Evolutionary conservation across 2,329 filamentous ascomycete species (phyloP).

Genomic region (Pseudogymnoascus sp.): DNA sequence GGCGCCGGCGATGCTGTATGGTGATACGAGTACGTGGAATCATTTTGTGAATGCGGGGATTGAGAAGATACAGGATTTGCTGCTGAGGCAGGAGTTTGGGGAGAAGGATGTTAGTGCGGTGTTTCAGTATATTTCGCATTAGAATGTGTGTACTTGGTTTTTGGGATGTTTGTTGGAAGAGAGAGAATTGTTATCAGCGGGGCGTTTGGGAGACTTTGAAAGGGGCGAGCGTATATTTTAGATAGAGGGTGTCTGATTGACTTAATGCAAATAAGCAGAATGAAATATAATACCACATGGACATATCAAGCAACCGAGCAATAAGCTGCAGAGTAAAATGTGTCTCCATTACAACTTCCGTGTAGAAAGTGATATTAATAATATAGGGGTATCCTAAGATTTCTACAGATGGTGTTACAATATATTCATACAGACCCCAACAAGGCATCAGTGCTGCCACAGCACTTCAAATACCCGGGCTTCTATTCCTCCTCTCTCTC

Average conservation of each 20-base stretch:
- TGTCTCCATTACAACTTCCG: neutral
- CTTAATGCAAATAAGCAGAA: neutral
- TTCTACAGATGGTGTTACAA: constrained; percentile 1
- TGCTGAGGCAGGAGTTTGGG: constrained; percentile 76
- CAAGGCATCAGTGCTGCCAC: neutral
- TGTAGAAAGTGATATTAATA: neutral
- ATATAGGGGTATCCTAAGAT: neutral
- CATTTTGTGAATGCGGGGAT: constrained; percentile 82
- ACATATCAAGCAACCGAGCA: neutral
- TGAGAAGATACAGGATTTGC: constrained; percentile 77
- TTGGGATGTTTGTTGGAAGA: neutral
- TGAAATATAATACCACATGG: neutral
- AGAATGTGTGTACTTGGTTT: neutral
- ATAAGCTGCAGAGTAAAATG: neutral
- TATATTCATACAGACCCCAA: neutral
- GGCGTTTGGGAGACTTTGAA: neutral
- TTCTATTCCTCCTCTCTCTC: neutral
- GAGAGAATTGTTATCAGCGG: neutral
- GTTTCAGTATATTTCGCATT: constrained; percentile 98
- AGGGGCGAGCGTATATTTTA: neutral
- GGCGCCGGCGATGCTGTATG: constrained; percentile 89
- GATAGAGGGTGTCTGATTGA: neutral
- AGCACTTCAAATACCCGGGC: neutral
- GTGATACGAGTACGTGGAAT: constrained; percentile 99
- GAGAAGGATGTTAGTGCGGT: constrained; percentile 82